Conservation (phyloP, 345 rosid genomes). For the Arabidopsis thaliana region DNA sequence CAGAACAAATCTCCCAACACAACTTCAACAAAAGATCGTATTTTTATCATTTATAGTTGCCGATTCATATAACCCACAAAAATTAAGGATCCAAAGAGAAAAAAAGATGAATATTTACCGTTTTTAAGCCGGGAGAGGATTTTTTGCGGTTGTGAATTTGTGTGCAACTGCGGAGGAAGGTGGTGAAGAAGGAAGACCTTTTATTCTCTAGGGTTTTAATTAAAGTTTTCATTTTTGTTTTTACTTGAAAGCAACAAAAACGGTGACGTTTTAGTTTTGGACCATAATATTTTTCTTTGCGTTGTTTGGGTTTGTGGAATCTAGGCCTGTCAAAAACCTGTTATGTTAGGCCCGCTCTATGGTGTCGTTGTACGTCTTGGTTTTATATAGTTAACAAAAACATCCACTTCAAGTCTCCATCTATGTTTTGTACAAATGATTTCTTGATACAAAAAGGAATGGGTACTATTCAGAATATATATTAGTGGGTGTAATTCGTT, state of each 20-base stretch:
- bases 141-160: background rate
- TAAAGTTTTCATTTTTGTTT: background rate
- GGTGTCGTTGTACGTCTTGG: too few relatives aligned
- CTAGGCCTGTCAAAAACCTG: background rate
- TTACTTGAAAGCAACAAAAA: background rate
- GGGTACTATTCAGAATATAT: background rate
- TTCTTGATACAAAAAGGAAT: background rate
- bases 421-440: background rate
- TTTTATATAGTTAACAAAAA: too few relatives aligned
- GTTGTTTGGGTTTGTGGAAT: background rate
- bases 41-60: too few relatives aligned
- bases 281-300: background rate
- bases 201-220: constrained; percentile 21
- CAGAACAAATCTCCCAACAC: background rate
- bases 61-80: background rate
- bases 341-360: background rate
- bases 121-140: constrained; percentile 10
- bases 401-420: too few relatives aligned
- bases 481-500: background rate
- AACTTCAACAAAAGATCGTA: background rate
- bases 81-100: background rate
- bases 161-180: background rate
- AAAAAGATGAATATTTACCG: background rate
- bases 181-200: too few relatives aligned
- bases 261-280: background rate